Evolutionary conservation across 176 grass and related monocot species (phyloP).

Genomic region (Oryza meyeriana): DNA sequence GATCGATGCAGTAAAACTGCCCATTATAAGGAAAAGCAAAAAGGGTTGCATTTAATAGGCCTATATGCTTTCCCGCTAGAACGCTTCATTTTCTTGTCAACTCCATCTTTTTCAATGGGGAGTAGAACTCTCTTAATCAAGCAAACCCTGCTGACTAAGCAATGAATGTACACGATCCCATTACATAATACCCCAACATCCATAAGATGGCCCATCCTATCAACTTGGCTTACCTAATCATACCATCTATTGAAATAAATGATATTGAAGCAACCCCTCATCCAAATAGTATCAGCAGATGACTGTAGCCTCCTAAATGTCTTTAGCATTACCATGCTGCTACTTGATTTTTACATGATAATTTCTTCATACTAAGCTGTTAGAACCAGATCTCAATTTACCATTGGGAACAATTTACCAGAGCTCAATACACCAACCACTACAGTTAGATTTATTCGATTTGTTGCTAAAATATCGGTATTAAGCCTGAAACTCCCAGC

Average conservation of each 20-base stretch:
- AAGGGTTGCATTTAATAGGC: background rate
- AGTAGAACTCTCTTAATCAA: background rate
- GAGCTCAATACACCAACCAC: too few relatives aligned
- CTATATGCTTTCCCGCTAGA: background rate
- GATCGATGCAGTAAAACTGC: slow-evolving; percentile 2
- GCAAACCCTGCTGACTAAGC: background rate
- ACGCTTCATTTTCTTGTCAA: background rate
- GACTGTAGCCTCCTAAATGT: background rate
- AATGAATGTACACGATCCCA: background rate
- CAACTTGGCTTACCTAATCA: slow-evolving; percentile 1
- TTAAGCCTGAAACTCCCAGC: too few relatives aligned
- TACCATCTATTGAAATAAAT: background rate
- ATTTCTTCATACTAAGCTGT: background rate
- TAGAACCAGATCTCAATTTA: background rate
- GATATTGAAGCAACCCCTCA: background rate
- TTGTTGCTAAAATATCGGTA: too few relatives aligned
- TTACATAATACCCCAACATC: background rate
- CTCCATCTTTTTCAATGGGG: background rate
- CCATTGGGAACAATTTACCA: background rate
- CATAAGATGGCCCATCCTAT: background rate
- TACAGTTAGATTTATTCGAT: too few relatives aligned
- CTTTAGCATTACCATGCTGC: background rate
- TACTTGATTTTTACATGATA: background rate
- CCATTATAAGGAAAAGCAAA: background rate
- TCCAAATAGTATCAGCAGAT: background rate